A percentile compares a stretch with the other conserved stretches of the same genome.
Evolutionary conservation across 2,329 filamentous ascomycete genomes (phyloP).

Genomic region (Colletotrichum navitas): DNA sequence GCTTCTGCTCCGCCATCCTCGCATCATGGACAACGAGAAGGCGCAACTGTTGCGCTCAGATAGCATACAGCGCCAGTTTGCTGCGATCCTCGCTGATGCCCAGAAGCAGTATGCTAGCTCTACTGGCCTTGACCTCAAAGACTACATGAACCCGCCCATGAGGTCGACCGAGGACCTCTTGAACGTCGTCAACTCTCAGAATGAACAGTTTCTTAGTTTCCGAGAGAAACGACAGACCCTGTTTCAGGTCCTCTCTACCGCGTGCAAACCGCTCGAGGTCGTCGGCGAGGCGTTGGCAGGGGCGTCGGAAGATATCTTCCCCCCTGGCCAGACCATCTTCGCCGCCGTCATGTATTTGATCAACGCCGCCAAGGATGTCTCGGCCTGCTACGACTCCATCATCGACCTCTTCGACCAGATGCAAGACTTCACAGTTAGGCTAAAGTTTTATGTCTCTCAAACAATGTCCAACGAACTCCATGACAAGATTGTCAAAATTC

Average conservation of each 20-base stretch:
- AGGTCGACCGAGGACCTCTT: conserved; percentile 50
- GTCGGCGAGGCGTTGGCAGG: conserved; percentile 55
- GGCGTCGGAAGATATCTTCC: conserved; percentile 54
- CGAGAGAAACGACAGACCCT: conserved; percentile 52
- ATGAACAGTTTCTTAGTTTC: conserved; percentile 54
- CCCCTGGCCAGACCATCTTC: conserved; percentile 57
- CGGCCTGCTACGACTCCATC: conserved; percentile 59
- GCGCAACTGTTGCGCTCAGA: conserved; percentile 31
- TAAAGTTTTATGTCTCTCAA: conserved; percentile 57
- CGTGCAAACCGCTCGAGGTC: conserved; percentile 54
- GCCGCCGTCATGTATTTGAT: conserved; percentile 59
- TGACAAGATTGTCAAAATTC: conserved; percentile 56
- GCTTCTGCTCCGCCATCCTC: neutral
- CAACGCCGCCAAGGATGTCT: conserved; percentile 59
- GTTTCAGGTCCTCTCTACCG: conserved; percentile 50
- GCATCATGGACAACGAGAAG: conserved; percentile 35
- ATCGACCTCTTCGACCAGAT: conserved; percentile 58
- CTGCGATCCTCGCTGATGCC: conserved; percentile 52
- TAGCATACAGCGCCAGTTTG: conserved; percentile 42
- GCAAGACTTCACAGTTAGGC: conserved; percentile 57
- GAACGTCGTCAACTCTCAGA: conserved; percentile 51
- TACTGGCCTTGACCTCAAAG: conserved; percentile 47
- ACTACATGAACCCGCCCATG: conserved; percentile 52
- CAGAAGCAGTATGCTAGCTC: conserved; percentile 50
- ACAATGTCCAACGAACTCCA: conserved; percentile 54